These are phyloP conservation scores for Podaxis sp. DNA, from an alignment of 768 basidiomycete species.

Conservation along the genomic window DNA sequence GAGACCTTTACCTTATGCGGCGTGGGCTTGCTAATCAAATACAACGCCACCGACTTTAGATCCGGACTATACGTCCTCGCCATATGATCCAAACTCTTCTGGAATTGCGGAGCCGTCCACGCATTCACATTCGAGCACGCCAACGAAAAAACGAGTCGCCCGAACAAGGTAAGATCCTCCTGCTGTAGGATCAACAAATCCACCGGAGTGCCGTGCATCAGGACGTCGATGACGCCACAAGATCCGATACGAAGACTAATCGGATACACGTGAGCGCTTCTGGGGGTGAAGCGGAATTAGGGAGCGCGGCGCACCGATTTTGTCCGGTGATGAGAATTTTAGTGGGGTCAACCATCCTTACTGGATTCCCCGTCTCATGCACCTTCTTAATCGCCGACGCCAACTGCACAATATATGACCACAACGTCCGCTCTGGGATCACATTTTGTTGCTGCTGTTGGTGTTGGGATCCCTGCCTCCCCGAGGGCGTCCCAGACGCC, in stretches of 20 bases:
- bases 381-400: constrained; percentile 83
- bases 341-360: constrained; percentile 80
- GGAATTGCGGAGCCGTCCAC: constrained; percentile 60
- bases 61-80: constrained; percentile 75
- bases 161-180: constrained; percentile 88
- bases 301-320: constrained; percentile 59
- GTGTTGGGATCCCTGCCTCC: constrained; percentile 21
- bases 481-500: constrained; percentile 27
- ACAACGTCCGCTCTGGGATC: constrained; percentile 80
- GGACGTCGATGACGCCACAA: constrained; percentile 84
- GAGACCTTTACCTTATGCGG: constrained; percentile 68
- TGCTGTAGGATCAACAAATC: constrained; percentile 67
- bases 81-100: constrained; percentile 75
- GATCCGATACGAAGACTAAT: constrained; percentile 80
- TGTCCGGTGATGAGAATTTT: constrained; percentile 89
- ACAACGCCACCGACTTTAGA: constrained; percentile 77
- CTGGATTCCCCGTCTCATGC: constrained; percentile 78
- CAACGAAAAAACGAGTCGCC: constrained; percentile 77
- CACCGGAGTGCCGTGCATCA: constrained; percentile 70
- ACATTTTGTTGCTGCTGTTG: constrained; percentile 26
- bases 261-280: neutral
- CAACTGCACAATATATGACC: constrained; percentile 93
- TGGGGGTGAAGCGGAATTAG: neutral
- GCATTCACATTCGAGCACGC: constrained; percentile 68
- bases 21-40: constrained; percentile 70